phyloP scores from a whole-genome alignment of 352 stramenopile species.

The Phytopythium helicoides region DNA sequence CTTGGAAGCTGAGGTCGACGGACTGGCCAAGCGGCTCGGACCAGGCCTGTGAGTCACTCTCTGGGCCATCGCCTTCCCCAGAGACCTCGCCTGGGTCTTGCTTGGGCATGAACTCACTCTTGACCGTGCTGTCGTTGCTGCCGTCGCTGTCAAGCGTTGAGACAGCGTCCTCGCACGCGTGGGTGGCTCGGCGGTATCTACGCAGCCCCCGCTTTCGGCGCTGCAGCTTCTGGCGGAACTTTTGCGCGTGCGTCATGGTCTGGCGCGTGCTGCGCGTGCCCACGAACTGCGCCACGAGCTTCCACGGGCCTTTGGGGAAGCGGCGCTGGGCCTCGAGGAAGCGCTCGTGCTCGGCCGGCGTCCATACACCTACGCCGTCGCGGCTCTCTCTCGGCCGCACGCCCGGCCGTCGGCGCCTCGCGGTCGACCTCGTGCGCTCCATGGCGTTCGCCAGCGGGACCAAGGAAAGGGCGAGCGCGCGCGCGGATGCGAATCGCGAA shows the following conservation, averaged over 20 bases:
- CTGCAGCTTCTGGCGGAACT: slow-evolving; percentile 69
- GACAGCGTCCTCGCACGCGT: neutral
- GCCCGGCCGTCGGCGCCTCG: slow-evolving; percentile 1
- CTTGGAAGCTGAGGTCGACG: slow-evolving; percentile 4
- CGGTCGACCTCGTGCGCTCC: neutral
- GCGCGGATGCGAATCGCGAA: neutral
- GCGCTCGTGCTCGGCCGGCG: slow-evolving; percentile 5
- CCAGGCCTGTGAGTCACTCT: neutral
- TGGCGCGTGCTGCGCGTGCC: slow-evolving; percentile 57
- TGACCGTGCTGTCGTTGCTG: neutral
- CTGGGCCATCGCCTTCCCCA: neutral
- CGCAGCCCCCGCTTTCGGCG: slow-evolving; percentile 3
- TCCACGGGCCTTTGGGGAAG: slow-evolving; percentile 6
- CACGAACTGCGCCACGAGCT: slow-evolving; percentile 7
- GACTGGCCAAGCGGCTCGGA: neutral
- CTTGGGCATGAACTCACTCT: neutral
- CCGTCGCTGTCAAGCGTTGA: neutral
- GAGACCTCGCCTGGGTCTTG: neutral
- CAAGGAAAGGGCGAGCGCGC: no score
- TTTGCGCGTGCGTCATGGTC: slow-evolving; percentile 90
- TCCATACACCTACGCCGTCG: slow-evolving; percentile 8
- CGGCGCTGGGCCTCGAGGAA: slow-evolving; percentile 6
- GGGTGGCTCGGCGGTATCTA: neutral
- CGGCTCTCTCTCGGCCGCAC: neutral
- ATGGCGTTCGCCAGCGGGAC: neutral